A percentile compares a stretch with the other conserved stretches of the same genome.
phyloP scores from a whole-genome alignment of 2,329 filamentous ascomycete genomes.

The Aspergillus fructus region DNA sequence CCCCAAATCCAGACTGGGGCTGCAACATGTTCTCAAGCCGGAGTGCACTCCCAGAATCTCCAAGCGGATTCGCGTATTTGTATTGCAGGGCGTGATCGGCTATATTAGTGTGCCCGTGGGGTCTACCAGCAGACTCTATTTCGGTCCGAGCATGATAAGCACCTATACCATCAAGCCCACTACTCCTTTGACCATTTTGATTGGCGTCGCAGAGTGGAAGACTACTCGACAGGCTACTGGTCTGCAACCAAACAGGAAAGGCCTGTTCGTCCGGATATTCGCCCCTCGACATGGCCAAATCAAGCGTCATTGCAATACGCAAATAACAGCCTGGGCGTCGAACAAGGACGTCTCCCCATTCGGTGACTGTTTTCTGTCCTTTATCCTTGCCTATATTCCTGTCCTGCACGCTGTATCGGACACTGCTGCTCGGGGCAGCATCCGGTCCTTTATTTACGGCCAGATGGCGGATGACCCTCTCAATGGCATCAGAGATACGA shows the following conservation, averaged over 20 bases:
- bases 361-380: neutral
- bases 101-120: too few relatives aligned
- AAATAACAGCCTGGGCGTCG: neutral
- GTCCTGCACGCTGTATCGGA: too few relatives aligned
- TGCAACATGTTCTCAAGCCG: too few relatives aligned
- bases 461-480: neutral
- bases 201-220: neutral
- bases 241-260: neutral
- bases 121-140: too few relatives aligned
- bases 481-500: neutral
- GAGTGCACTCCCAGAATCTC: too few relatives aligned
- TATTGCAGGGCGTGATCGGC: too few relatives aligned
- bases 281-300: neutral
- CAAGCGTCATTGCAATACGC: neutral
- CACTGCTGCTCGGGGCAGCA: too few relatives aligned
- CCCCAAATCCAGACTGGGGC: too few relatives aligned
- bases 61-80: too few relatives aligned
- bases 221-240: neutral
- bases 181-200: neutral
- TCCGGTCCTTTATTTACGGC: neutral
- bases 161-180: neutral
- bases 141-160: too few relatives aligned
- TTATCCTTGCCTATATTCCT: too few relatives aligned
- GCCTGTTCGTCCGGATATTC: neutral
- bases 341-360: neutral